Percentiles rank a stretch among this genome's conserved stretches.
phyloP scores from a whole-genome alignment of 371 early-diverging fungal genomes.

The Conidiobolus coronatus region DNA sequence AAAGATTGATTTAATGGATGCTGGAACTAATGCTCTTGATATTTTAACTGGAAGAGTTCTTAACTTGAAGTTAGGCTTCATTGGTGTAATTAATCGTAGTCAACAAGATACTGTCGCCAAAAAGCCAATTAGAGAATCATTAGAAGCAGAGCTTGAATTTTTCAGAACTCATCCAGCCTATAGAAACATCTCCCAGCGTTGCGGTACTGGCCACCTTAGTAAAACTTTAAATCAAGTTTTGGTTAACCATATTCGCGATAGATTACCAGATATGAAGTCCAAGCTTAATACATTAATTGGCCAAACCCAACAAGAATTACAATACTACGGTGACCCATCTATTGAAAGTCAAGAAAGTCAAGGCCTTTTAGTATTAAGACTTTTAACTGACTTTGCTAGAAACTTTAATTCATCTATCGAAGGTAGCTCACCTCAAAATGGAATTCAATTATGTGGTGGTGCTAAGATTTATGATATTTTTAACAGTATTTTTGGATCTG shows the following conservation, averaged over 20 bases:
- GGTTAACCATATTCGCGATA: constrained; percentile 56
- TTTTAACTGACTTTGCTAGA: constrained; percentile 56
- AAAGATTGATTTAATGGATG: constrained; percentile 90
- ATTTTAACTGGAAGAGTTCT: constrained; percentile 61
- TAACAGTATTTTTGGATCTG: constrained; percentile 57
- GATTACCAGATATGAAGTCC: constrained; percentile 56
- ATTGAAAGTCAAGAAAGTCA: constrained; percentile 27
- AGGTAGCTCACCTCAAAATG: constrained; percentile 56
- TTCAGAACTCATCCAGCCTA: constrained; percentile 66
- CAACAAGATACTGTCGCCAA: constrained; percentile 68
- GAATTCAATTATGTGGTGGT: constrained; percentile 80
- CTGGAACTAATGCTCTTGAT: constrained; percentile 74
- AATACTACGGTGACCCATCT: constrained; percentile 40
- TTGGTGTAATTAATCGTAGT: constrained; percentile 76
- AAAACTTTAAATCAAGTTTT: constrained; percentile 56
- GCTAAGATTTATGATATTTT: constrained; percentile 80
- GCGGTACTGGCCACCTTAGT: constrained; percentile 63
- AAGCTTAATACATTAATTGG: constrained; percentile 51
- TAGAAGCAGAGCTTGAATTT: constrained; percentile 51
- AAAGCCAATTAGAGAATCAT: constrained; percentile 51
- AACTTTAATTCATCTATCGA: constrained; percentile 63
- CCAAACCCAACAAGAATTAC: constrained; percentile 56
- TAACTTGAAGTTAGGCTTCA: constrained; percentile 70
- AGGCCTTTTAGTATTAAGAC: constrained; percentile 42
- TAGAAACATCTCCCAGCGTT: constrained; percentile 47